phyloP scores from a whole-genome alignment of 306 rosid genomes.

The Clitoria ternatea region DNA sequence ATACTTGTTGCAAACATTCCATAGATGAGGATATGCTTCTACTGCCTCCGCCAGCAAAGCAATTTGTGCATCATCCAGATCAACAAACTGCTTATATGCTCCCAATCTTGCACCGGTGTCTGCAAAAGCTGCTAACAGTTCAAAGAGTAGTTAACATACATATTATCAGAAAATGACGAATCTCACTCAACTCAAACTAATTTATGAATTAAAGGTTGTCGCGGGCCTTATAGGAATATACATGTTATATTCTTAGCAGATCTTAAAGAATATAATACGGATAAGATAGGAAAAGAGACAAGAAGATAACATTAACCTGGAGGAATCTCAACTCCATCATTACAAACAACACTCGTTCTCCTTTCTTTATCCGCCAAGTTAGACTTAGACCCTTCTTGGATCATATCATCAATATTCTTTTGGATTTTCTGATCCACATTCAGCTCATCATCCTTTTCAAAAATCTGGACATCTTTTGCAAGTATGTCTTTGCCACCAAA shows the following conservation, averaged over 20 bases:
- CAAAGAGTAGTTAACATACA: neutral
- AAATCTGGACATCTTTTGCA: neutral
- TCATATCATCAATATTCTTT: no score
- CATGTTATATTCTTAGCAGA: no score
- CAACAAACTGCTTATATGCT: neutral
- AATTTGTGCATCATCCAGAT: constrained; percentile 19
- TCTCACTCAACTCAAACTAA: no score
- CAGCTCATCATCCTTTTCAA: neutral
- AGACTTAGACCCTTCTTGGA: neutral
- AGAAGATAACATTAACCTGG: neutral
- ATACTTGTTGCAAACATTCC: neutral
- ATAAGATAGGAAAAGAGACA: no score
- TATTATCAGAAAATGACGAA: no score
- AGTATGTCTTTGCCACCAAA: neutral
- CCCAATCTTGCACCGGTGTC: neutral
- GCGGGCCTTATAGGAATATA: no score
- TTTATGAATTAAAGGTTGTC: no score
- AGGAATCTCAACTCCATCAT: neutral
- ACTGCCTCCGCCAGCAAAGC: neutral
- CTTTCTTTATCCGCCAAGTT: neutral
- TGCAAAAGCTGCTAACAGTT: neutral
- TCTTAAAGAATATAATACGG: no score
- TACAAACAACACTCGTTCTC: neutral
- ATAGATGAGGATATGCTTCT: constrained; percentile 10
- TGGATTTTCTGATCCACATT: no score